These are phyloP conservation scores for Fragosphaeria purpurea DNA, from an alignment of 2,329 filamentous ascomycete species.

Conservation along the genomic window DNA sequence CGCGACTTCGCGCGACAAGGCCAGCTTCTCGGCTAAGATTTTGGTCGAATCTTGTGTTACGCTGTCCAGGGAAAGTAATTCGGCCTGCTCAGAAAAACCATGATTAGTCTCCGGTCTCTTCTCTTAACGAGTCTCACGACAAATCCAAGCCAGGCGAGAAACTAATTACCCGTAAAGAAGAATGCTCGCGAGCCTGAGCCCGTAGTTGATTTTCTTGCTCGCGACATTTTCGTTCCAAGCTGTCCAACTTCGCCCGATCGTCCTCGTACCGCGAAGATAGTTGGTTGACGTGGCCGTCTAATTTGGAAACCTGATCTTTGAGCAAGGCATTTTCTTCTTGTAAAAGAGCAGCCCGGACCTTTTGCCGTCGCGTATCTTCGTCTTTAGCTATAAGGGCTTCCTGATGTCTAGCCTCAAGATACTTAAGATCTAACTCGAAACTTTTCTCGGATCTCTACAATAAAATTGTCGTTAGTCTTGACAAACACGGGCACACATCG, in stretches of 20 bases:
- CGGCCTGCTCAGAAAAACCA: slow-evolving; percentile 39
- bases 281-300: slow-evolving; percentile 48
- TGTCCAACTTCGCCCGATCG: slow-evolving; percentile 32
- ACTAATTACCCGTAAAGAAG: slow-evolving; percentile 33
- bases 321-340: slow-evolving; percentile 64
- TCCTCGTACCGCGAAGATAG: slow-evolving; percentile 31
- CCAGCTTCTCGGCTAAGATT: slow-evolving; percentile 49
- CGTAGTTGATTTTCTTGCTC: slow-evolving; percentile 38
- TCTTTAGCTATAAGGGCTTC: slow-evolving; percentile 61
- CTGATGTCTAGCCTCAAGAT: slow-evolving; percentile 54
- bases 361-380: slow-evolving; percentile 62
- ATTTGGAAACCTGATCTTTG: slow-evolving; percentile 49
- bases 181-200: slow-evolving; percentile 38
- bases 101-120: too few species aligned
- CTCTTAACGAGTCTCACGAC: too few species aligned
- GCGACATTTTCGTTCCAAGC: slow-evolving; percentile 30
- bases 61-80: slow-evolving; percentile 58
- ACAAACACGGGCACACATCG: neutral
- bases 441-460: slow-evolving; percentile 34
- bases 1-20: slow-evolving; percentile 41
- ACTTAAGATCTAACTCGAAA: slow-evolving; percentile 57
- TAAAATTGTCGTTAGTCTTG: neutral
- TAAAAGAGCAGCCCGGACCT: slow-evolving; percentile 60
- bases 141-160: too few species aligned
- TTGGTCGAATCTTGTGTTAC: slow-evolving; percentile 61